A percentile compares a stretch with the other conserved stretches of the same genome.
These are phyloP conservation scores for Colletotrichum filicis DNA, from an alignment of 2,329 filamentous ascomycete species.

Conservation along the genomic window DNA sequence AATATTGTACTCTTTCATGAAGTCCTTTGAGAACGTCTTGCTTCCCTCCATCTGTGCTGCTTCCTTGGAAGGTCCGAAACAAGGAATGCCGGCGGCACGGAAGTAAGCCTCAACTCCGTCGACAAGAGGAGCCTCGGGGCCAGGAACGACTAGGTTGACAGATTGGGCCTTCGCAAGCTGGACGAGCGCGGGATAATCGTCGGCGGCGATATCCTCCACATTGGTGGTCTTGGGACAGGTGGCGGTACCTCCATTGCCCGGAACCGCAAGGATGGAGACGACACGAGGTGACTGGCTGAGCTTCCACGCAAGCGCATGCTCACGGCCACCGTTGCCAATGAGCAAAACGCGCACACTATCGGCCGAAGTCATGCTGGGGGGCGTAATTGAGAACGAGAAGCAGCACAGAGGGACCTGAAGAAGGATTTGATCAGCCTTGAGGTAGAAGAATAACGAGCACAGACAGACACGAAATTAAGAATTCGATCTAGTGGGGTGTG, in stretches of 20 bases:
- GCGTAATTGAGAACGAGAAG: neutral
- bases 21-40: conserved; percentile 83
- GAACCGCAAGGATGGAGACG: conserved; percentile 63
- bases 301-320: conserved; percentile 83
- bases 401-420: neutral
- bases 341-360: conserved; percentile 62
- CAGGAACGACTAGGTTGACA: conserved; percentile 77
- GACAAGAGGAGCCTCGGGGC: conserved; percentile 79
- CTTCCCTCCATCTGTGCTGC: conserved; percentile 82
- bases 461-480: neutral
- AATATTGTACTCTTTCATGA: conserved; percentile 79
- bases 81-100: conserved; percentile 65
- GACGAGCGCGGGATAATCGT: conserved; percentile 73
- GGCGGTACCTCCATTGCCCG: conserved; percentile 77
- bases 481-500: neutral
- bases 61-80: conserved; percentile 75
- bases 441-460: neutral
- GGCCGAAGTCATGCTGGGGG: conserved; percentile 16
- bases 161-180: conserved; percentile 68
- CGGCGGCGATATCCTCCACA: conserved; percentile 54
- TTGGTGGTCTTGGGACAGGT: conserved; percentile 67
- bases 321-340: conserved; percentile 79
- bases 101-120: conserved; percentile 80
- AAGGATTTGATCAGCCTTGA: neutral
- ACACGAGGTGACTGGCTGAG: conserved; percentile 72